Evolutionary conservation across 768 basidiomycete genomes (phyloP), one percentile per base, ranked within the genome.

Genomic region (Kwoniella shandongensis): DNA sequence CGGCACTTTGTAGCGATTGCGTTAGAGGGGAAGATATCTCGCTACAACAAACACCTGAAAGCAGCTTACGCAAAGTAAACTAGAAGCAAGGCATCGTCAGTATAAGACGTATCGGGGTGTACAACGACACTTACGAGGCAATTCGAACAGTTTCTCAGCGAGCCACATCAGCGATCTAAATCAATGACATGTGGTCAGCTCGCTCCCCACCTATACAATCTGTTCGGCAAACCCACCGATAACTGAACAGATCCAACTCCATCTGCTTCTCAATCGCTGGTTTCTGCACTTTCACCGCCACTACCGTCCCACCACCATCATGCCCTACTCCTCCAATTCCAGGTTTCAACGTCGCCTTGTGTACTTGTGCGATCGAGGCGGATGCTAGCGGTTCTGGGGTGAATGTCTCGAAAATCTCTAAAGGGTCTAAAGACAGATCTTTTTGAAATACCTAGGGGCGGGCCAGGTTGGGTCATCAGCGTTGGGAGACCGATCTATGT

Each of bases 301-400:
- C 91, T 83, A 86, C 87, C 32, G 79, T 56, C 60, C 59, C 66
- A 61, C 59, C 51, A 46, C 48, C 51, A 13, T 32, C 32, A 13
- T 32, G 32, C 35, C 69, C 57, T 51, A 65, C 45, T 12, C 61
- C 65, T 4, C 54, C 56, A 29, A 76, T 78, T 20, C 56, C 47
- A 47, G 75, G 49, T 73, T 78, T 81, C 39, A 86, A 70, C n/a
- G 76, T 79, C 4, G 93, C 93, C 42, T 82, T 81, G 71, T 96
- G 92, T 0, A 96, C 93, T 72, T 96, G 93, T 0, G 92, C 92
- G 55, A 97, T 87, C 65, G 88, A 89, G 1, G 93, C 93, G 59
- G 88, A 89, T 0, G 92, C 92, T 0, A 89, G 79, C 0, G 92
- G 86, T 2, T 81, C 70, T 59, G 85, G 81, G 52, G 91, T 87